These are phyloP conservation scores for Galerina marginata DNA, from an alignment of 768 basidiomycete genomes.

Conservation along the genomic window DNA sequence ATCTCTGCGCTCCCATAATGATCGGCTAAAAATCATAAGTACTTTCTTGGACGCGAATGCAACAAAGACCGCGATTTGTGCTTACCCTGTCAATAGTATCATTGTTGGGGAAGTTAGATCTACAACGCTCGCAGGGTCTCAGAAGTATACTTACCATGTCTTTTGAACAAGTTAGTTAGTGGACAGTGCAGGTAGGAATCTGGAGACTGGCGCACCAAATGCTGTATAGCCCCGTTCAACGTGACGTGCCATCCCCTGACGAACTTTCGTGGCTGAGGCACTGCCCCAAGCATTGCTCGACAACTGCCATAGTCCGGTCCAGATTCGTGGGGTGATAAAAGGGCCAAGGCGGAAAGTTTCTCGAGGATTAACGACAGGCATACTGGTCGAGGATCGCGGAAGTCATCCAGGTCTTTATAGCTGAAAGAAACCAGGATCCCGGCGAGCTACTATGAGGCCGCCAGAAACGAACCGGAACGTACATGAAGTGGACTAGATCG, in stretches of 20 bases:
- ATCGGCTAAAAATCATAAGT: constrained; percentile 56
- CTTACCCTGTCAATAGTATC: no score
- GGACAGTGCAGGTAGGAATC: constrained; percentile 1
- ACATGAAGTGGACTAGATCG: constrained; percentile 8
- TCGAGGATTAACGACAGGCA: constrained; percentile 25
- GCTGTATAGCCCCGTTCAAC: constrained; percentile 66
- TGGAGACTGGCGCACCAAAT: constrained; percentile 49
- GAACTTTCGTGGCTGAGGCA: constrained; percentile 67
- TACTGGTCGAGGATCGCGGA: constrained; percentile 7
- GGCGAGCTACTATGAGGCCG: constrained; percentile 22
- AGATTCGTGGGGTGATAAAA: constrained; percentile 64
- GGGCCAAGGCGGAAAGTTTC: constrained; percentile 65
- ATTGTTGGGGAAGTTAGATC: no score
- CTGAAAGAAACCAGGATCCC: constrained; percentile 15
- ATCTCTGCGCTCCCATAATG: constrained; percentile 88
- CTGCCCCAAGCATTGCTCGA: constrained; percentile 88
- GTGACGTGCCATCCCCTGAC: constrained; percentile 69
- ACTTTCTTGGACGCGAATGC: no score
- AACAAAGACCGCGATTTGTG: no score
- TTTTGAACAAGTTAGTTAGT: constrained; percentile 13
- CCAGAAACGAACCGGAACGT: constrained; percentile 18
- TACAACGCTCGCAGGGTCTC: no score
- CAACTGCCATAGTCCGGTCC: constrained; percentile 86
- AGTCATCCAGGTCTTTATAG: constrained; percentile 16
- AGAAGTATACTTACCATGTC: constrained; percentile 41